These are phyloP conservation scores for Vigna mungo DNA, from an alignment of 306 rosid genomes.

Conservation along the genomic window DNA sequence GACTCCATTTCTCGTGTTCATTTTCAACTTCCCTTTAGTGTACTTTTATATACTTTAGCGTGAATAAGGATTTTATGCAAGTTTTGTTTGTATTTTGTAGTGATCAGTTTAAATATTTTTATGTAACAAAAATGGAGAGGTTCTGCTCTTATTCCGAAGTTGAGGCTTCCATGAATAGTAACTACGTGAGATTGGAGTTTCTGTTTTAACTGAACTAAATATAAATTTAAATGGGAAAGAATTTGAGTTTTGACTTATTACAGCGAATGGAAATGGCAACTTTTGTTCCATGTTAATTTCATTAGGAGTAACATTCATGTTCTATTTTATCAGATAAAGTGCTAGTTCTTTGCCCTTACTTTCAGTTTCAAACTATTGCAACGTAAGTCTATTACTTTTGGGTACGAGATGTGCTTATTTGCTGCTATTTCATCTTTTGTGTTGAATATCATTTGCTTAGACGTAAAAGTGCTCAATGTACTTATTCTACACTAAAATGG, in stretches of 20 bases:
- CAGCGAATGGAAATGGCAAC: not conserved
- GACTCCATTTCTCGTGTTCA: not conserved
- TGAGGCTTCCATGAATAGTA: not conserved
- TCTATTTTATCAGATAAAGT: not conserved
- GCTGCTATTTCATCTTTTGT: not conserved
- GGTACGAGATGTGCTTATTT: not conserved
- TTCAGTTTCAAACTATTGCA: slow-evolving; percentile 11
- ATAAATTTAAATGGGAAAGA: not conserved
- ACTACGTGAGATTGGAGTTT: not conserved
- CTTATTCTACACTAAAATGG: not conserved
- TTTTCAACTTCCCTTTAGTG: not conserved
- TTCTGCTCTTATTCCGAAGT: not conserved
- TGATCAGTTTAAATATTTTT: not conserved
- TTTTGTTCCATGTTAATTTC: slow-evolving; percentile 3
- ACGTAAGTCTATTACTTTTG: not conserved
- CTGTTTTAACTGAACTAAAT: slow-evolving; percentile 18
- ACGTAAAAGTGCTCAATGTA: not conserved
- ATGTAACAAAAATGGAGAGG: slow-evolving; percentile 8
- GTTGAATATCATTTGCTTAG: slow-evolving; percentile 6
- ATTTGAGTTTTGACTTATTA: slow-evolving; percentile 1
- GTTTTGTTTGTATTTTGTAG: slow-evolving; percentile 10
- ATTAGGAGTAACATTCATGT: not conserved
- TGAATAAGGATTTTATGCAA: slow-evolving; percentile 6
- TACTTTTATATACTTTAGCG: not conserved
- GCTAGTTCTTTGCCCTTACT: not conserved